Conservation (phyloP, 140 eudicot species). For the Bidens hawaiensis region DNA sequence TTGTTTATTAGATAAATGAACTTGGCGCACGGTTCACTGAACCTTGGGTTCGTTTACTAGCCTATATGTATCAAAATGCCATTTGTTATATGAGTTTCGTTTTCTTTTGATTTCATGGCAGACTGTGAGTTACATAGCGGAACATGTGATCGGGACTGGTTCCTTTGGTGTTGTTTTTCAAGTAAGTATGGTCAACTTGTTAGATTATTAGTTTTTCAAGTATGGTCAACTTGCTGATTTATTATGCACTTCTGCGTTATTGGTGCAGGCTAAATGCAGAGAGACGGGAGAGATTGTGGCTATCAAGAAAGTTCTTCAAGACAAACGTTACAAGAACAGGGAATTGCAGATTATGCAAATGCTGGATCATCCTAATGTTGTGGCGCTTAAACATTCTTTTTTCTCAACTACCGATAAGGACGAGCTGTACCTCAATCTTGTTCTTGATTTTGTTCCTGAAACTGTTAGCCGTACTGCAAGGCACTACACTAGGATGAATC, state of each 20-base stretch:
- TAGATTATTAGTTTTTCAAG: conserved; percentile 6
- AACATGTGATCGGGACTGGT: conserved; percentile 97
- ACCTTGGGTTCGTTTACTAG: too few relatives aligned
- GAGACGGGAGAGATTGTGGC: conserved; percentile 99
- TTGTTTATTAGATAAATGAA: too few relatives aligned
- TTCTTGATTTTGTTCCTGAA: conserved; percentile 98
- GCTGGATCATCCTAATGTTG: conserved; percentile 98
- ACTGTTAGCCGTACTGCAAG: conserved; percentile 93
- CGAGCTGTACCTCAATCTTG: conserved; percentile 91
- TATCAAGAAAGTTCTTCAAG: conserved; percentile 97
- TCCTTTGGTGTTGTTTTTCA: conserved; percentile 96
- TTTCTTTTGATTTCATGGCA: conserved; percentile 27
- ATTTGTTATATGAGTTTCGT: background rate
- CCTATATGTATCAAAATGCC: background rate
- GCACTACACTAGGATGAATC: conserved; percentile 86
- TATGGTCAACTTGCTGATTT: background rate
- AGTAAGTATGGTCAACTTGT: conserved; percentile 39
- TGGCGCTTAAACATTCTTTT: conserved; percentile 89
- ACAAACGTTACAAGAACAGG: conserved; percentile 97
- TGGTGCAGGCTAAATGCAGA: conserved; percentile 86
- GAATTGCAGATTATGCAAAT: conserved; percentile 97
- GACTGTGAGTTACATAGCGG: conserved; percentile 92
- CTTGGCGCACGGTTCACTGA: too few relatives aligned
- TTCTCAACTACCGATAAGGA: conserved; percentile 90
- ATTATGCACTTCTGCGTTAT: conserved; percentile 10